A percentile compares a stretch with the other conserved stretches of the same genome.
Conservation (phyloP, 306 rosid genomes). For the Cucurbita ficifolia region DNA sequence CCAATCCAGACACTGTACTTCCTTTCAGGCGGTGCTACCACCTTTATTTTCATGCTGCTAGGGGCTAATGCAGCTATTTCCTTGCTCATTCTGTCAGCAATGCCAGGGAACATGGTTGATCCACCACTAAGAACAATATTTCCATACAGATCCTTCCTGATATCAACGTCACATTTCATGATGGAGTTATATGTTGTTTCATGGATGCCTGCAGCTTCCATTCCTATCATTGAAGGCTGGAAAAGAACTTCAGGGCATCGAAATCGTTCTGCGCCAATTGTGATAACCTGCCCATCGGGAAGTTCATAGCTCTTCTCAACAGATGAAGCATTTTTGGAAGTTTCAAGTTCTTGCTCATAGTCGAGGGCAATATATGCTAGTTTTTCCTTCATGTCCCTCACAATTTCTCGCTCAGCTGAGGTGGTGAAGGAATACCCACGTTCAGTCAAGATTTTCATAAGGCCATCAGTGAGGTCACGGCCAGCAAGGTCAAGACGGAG, state of each 20-base stretch:
- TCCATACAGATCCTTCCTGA: constrained; percentile 77
- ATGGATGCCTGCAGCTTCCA: constrained; percentile 78
- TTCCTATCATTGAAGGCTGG: constrained; percentile 89
- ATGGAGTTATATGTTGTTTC: constrained; percentile 81
- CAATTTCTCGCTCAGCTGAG: constrained; percentile 78
- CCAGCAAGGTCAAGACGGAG: constrained; percentile 85
- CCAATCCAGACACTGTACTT: constrained; percentile 91
- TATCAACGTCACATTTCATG: constrained; percentile 81
- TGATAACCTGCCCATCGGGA: constrained; percentile 80
- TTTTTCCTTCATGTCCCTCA: constrained; percentile 81
- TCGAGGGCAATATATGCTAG: constrained; percentile 79
- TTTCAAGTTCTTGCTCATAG: constrained; percentile 80
- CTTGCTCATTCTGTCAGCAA: constrained; percentile 86
- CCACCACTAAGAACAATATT: constrained; percentile 91
- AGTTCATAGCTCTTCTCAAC: constrained; percentile 79
- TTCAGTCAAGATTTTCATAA: constrained; percentile 77
- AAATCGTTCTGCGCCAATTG: constrained; percentile 79
- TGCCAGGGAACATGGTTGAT: constrained; percentile 76
- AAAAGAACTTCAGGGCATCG: constrained; percentile 83
- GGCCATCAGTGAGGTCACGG: constrained; percentile 77
- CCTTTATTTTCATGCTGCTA: constrained; percentile 88
- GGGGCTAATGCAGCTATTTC: constrained; percentile 83
- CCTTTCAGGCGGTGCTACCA: constrained; percentile 87
- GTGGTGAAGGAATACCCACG: constrained; percentile 89
- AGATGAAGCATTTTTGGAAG: constrained; percentile 50